Base-by-base conservation (phyloP, 345 rosid species). In the Dovyalis caffra region DNA sequence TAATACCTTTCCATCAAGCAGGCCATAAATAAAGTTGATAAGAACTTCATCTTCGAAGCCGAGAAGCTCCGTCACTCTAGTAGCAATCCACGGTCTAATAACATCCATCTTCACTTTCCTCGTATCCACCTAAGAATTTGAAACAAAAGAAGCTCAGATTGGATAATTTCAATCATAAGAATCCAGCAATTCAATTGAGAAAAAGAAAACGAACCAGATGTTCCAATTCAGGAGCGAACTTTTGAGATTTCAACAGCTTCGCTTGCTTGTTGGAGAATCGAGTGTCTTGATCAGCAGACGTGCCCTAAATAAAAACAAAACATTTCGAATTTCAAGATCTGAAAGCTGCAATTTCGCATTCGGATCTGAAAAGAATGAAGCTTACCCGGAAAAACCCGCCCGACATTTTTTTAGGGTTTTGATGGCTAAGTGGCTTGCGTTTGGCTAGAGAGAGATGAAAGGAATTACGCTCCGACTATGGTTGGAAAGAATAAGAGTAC, bases 181-280 rank as follows among this genome's bases (percentile, higher is more conserved):
- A 57, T 63, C 35, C 5, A 49, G 16, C 16, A 14, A 29, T n/a
- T 31, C n/a, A 51, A 53, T 29, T 3, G 3, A 26, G 14, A 34
- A 53, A n/a, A 3, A 61, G n/a, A 28, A 78, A 74, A 81, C 90
- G 68, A 34, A 95, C 99, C 90, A 91, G 86, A 83, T 86, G 85
- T 15, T 95, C 99, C 84, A 93, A 81, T 77, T 93, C 96, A 15
- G 97, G 80, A 67, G 97, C 84, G 53, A 96, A 93, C 86, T 96
- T 96, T 88, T 91, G 98, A 74, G 97, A 86, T 75, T 96, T 96
- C 85, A 93, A 33, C 37, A 96, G 88, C 84, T 90, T 93, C 7
- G 97, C 98, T 80, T 96, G 98, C 89, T 96, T 96, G 91, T 96
- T 96, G 35, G 99, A 96, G 83, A 93, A 96, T 75, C 99, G 87